Evolutionary conservation across 352 stramenopile genomes (phyloP).

Genomic region (Globisporangium parvum): DNA sequence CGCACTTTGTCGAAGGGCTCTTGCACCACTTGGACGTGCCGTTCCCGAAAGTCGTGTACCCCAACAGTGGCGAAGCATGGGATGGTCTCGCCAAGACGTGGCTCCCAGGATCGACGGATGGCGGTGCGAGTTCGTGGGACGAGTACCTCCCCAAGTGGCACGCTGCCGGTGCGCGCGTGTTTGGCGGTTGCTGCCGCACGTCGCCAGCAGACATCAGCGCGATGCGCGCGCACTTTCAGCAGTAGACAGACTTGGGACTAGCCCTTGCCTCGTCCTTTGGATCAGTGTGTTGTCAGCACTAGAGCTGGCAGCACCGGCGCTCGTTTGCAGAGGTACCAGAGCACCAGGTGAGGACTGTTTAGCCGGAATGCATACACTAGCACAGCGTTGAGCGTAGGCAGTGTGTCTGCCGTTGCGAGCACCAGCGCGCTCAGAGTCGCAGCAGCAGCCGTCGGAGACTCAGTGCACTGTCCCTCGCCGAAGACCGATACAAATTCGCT

Average conservation of each 20-base stretch:
- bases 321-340: background rate
- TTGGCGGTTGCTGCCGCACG: conserved; percentile 82
- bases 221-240: conserved; percentile 50
- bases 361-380: too few relatives aligned
- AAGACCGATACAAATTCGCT: too few relatives aligned
- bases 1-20: conserved; percentile 61
- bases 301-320: conserved; percentile 4
- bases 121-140: conserved; percentile 43
- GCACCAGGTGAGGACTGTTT: too few relatives aligned
- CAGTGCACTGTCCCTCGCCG: too few relatives aligned
- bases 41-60: conserved; percentile 68
- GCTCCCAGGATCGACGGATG: conserved; percentile 37
- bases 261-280: conserved; percentile 7
- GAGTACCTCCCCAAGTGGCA: conserved; percentile 59
- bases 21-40: conserved; percentile 36
- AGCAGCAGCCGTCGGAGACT: too few relatives aligned
- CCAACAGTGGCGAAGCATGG: conserved; percentile 84
- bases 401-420: too few relatives aligned
- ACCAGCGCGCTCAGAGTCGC: too few relatives aligned
- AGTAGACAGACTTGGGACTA: conserved; percentile 3
- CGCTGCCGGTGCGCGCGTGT: conserved; percentile 60
- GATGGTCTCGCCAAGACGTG: conserved; percentile 68
- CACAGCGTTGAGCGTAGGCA: too few relatives aligned
- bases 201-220: conserved; percentile 58
- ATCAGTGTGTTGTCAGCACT: background rate